Evolutionary conservation across 257 asterid genomes (phyloP), one percentile per base, ranked within the genome.

Genomic region (Penstemon newberryi): DNA sequence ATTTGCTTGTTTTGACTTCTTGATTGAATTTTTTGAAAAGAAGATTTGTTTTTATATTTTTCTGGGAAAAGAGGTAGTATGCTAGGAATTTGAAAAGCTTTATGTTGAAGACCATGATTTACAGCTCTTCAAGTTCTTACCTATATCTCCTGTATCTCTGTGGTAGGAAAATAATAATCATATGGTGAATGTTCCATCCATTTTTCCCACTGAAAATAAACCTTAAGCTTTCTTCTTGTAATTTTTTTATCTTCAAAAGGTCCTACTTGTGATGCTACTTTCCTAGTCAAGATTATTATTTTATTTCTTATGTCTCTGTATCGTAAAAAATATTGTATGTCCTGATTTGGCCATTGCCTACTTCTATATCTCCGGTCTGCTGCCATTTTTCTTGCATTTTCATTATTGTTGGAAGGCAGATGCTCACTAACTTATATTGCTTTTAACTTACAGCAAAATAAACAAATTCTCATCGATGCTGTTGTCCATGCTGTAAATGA

Each of bases 401-500:
- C 37, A 11, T 68, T 59, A 57, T 37, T 42, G 65, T 70, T 60
- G 73, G 67, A 59, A 62, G 39, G 42, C 55, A 45, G 63, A 41
- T 59, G 37, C 63, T 77, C 68, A 73, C 55, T 6, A 15, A 5
- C 56, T 78, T 66, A 33, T 44, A 57, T 70, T 69, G 15, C 54
- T 63, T 45, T 44, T 75, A 44, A 44, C 75, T 75, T 82, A 69
- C 95, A 94, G 99, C 97, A 85, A 91, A 94, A 94, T 81, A 94
- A 94, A 77, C 95, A 94, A 79, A 91, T 94, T 69, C 80, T 94
- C 80, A 94, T 94, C 54, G 97, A 94, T 78, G 99, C 99, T 74
- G 97, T 94, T 73, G 99, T 91, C 73, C 99, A 94, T 84, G 99
- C 99, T 77, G 96, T 94, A 66, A 94, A 94, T 83, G 99, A 94